A percentile compares a stretch with the other conserved stretches of the same genome.
phyloP scores from a whole-genome alignment of 1,284 basidiomycete species.

The Spongiforma sp. region DNA sequence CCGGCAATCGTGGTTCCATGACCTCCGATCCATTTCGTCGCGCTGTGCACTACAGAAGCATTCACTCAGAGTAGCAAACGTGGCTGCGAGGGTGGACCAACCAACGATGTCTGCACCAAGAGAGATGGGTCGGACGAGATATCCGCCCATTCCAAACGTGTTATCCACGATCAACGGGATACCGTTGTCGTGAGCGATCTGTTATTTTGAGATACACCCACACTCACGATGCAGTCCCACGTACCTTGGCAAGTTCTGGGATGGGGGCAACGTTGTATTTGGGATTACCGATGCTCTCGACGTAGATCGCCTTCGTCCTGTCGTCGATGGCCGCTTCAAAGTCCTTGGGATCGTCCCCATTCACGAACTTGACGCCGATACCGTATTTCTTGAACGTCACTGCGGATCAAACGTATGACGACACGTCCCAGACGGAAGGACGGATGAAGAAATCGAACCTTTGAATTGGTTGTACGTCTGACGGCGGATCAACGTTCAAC shows the following conservation, averaged over 20 bases:
- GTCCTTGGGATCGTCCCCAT: slow-evolving; percentile 61
- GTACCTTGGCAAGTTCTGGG: slow-evolving; percentile 73
- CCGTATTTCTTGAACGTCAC: slow-evolving; percentile 82
- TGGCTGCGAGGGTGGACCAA: no score
- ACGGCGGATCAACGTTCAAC: background rate
- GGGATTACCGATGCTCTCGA: slow-evolving; percentile 89
- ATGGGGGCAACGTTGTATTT: slow-evolving; percentile 80
- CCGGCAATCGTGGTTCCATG: slow-evolving; percentile 91
- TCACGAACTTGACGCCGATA: slow-evolving; percentile 81
- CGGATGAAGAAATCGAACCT: slow-evolving; percentile 45
- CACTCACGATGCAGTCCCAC: background rate
- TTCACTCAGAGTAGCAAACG: no score
- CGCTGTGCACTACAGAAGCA: slow-evolving; percentile 66
- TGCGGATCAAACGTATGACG: slow-evolving; percentile 25
- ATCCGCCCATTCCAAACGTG: slow-evolving; percentile 85
- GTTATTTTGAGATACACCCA: background rate
- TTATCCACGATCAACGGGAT: slow-evolving; percentile 90
- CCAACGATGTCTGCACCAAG: slow-evolving; percentile 85
- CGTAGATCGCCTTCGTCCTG: slow-evolving; percentile 78
- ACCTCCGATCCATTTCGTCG: slow-evolving; percentile 93
- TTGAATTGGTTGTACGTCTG: slow-evolving; percentile 91
- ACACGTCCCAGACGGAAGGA: background rate
- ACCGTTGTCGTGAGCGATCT: slow-evolving; percentile 73
- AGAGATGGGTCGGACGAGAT: slow-evolving; percentile 66
- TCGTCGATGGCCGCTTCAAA: slow-evolving; percentile 80